Percentiles rank a stretch among this genome's conserved stretches.
These are phyloP conservation scores for Pyrus pyrifolia DNA, from an alignment of 306 rosid species.

Conservation along the genomic window DNA sequence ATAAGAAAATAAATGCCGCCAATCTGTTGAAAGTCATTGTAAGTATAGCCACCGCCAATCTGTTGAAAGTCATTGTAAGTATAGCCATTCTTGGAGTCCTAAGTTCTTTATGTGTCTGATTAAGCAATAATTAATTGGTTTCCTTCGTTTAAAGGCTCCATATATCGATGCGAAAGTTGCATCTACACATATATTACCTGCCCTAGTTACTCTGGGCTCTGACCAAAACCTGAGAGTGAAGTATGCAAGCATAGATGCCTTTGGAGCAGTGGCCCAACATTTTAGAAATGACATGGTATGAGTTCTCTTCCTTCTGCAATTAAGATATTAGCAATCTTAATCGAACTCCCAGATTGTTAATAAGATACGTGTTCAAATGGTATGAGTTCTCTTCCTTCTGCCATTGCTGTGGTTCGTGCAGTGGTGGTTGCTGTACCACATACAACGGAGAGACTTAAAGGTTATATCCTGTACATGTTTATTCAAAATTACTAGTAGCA, in stretches of 20 bases:
- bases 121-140: too few relatives aligned
- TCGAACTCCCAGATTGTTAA: constrained; percentile 7
- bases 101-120: too few relatives aligned
- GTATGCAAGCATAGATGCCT: constrained; percentile 92
- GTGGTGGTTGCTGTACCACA: constrained; percentile 89
- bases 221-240: background rate
- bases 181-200: too few relatives aligned
- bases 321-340: constrained; percentile 5
- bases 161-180: too few relatives aligned
- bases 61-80: too few relatives aligned
- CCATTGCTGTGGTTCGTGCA: constrained; percentile 85
- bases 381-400: too few relatives aligned
- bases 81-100: too few relatives aligned
- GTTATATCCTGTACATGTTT: constrained; percentile 72
- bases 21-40: too few relatives aligned
- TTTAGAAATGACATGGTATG: constrained; percentile 80
- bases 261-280: constrained; percentile 93
- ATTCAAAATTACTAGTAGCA: background rate
- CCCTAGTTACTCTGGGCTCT: too few relatives aligned
- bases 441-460: constrained; percentile 81
- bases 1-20: constrained; percentile 60
- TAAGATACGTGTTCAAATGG: too few relatives aligned
- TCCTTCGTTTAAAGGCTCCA: background rate
- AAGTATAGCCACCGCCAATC: too few relatives aligned
- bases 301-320: constrained; percentile 18